Base-by-base conservation (phyloP, 192 early-diverging fungal species). In the Cetraspora pellucida region DNA sequence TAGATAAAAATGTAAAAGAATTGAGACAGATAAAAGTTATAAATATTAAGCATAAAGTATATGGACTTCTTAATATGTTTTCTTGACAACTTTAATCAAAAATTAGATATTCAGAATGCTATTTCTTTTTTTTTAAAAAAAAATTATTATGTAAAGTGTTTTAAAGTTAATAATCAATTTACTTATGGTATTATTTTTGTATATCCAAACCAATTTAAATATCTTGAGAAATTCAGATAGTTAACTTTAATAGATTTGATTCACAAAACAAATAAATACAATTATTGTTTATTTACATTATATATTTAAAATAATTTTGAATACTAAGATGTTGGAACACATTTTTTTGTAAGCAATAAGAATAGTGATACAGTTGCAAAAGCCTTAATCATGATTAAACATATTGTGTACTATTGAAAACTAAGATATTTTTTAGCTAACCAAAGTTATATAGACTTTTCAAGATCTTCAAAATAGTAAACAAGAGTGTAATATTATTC, bases 371-470 rank as follows among this genome's bases (percentile, higher is more conserved):
- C 60, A 28, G 46, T 79, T 46, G 19, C 60, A 68, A 21, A 30
- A 55, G 13, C 58, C 47, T 19, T 46, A 28, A 55, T 61, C 14
- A 28, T 44, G 31, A n/a, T 54, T 46, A 46, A 23, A 68, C 31
- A n/a, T 16, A n/a, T 68, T 45, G 66, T 19, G 10, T 23, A 2
- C n/a, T n/a, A 46, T 6, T 68, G 19, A n/a, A 68, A 17, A 16
- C 44, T 43, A 46, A 23, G 19, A 68, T 68, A 68, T 10, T 43
- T 68, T 23, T 23, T 68, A 9, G 19, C 37, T 43, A 23, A 68
- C 2, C 70, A 72, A 72, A 72, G 70, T 54, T 30, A 44, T 21
- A 55, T 72, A 17, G 45, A 72, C 69, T 30, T 72, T 72, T 72
- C 25, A 10, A 8, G 70, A 13, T 54, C 27, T 72, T 31, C 19